These are phyloP conservation scores for Globisporangium rhizosaccharum DNA, from an alignment of 352 stramenopile genomes.

Conservation along the genomic window DNA sequence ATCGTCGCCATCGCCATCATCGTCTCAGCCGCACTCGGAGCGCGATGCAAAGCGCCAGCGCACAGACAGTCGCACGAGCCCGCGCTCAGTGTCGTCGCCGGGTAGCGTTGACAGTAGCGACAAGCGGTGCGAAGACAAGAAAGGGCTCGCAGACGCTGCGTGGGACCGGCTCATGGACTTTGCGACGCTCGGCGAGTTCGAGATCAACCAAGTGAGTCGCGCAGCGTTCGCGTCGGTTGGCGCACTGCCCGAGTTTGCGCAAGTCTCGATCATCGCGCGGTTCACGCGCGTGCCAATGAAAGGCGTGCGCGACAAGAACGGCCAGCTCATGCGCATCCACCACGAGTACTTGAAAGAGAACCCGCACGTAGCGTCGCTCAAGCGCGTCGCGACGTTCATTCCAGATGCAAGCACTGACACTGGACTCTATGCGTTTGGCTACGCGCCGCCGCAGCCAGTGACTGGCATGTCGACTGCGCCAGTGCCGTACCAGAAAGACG, in stretches of 20 bases:
- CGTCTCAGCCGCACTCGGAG: neutral
- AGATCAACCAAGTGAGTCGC: slow-evolving; percentile 66
- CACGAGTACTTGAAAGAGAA: slow-evolving; percentile 75
- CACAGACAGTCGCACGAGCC: slow-evolving; percentile 15
- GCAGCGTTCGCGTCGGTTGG: slow-evolving; percentile 60
- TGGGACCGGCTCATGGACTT: slow-evolving; percentile 81
- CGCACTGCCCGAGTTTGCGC: slow-evolving; percentile 67
- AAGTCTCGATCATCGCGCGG: slow-evolving; percentile 61
- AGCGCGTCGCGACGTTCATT: slow-evolving; percentile 40
- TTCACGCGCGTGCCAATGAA: slow-evolving; percentile 61
- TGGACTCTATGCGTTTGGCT: slow-evolving; percentile 63
- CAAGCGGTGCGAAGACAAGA: slow-evolving; percentile 27
- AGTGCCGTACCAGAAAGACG: slow-evolving; percentile 50
- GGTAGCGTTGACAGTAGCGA: slow-evolving; percentile 9
- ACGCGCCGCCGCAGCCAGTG: slow-evolving; percentile 56
- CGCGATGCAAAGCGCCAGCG: slow-evolving; percentile 17
- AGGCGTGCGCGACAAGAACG: slow-evolving; percentile 74
- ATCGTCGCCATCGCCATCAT: neutral
- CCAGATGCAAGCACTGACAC: slow-evolving; percentile 37
- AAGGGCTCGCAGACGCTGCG: slow-evolving; percentile 49
- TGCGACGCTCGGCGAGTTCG: slow-evolving; percentile 43
- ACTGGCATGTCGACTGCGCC: slow-evolving; percentile 41
- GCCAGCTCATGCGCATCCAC: slow-evolving; percentile 63
- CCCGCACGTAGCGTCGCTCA: slow-evolving; percentile 41
- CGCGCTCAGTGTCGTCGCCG: slow-evolving; percentile 6